These are phyloP conservation scores for Tricholoma terreum DNA, from an alignment of 768 basidiomycete species.

Conservation along the genomic window DNA sequence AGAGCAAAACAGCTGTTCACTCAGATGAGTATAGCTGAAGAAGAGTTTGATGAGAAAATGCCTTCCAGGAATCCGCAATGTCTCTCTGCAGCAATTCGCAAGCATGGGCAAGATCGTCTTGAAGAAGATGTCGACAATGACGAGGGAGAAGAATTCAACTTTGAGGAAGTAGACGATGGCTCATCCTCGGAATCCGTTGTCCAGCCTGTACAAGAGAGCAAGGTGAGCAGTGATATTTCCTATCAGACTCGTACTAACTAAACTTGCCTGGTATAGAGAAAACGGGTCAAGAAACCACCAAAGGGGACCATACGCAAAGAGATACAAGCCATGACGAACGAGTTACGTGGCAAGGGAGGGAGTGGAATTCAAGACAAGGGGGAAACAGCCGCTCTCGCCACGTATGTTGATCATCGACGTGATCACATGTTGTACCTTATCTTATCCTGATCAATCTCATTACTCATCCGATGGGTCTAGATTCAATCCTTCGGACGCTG, in stretches of 20 bases:
- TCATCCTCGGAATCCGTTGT: background rate
- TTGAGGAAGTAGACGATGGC: background rate
- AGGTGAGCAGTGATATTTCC: background rate
- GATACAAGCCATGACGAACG: constrained; percentile 2
- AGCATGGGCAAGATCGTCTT: background rate
- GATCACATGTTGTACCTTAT: background rate
- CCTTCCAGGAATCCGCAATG: too few relatives aligned
- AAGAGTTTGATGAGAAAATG: too few relatives aligned
- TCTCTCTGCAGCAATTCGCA: background rate
- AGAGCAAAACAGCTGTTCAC: background rate
- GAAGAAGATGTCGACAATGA: background rate
- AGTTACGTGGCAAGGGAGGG: constrained; percentile 1
- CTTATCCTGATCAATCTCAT: background rate
- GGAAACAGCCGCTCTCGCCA: background rate
- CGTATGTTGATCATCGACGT: background rate
- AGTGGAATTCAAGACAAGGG: background rate
- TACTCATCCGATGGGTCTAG: background rate
- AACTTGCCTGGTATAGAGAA: background rate
- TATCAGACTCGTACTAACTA: background rate
- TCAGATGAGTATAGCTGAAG: too few relatives aligned
- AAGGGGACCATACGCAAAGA: constrained; percentile 6
- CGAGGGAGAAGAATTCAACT: constrained; percentile 2
- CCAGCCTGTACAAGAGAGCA: background rate
- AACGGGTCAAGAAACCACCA: background rate
- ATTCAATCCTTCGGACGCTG: background rate